phyloP scores from a whole-genome alignment of 176 grass and related monocot genomes.

The Cenchrus purpureus region DNA sequence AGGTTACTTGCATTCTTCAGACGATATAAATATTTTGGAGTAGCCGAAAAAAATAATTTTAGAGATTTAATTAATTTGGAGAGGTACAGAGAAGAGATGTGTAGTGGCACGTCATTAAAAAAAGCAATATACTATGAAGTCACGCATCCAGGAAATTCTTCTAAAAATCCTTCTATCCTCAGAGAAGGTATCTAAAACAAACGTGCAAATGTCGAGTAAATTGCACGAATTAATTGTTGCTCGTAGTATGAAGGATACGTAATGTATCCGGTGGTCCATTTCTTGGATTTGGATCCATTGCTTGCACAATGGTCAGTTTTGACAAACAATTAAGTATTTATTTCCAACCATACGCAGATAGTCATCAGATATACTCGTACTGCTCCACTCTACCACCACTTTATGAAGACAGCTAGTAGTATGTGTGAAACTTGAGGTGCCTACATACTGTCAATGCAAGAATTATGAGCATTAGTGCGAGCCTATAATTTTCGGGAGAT shows the following conservation, averaged over 20 bases:
- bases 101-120: neutral
- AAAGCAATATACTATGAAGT: neutral
- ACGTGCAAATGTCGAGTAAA: neutral
- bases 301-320: neutral
- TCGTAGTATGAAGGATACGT: neutral
- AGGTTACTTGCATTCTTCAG: neutral
- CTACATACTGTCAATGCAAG: neutral
- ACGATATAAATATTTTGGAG: neutral
- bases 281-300: neutral
- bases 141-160: neutral
- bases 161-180: too few relatives aligned
- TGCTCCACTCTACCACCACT: neutral
- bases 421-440: neutral
- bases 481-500: neutral
- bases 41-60: neutral
- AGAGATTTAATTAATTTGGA: too few relatives aligned
- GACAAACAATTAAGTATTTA: constrained; percentile 21
- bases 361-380: neutral
- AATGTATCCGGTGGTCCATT: constrained; percentile 22
- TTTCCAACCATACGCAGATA: constrained; percentile 25
- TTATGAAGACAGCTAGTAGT: neutral
- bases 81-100: neutral
- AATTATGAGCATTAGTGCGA: neutral
- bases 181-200: neutral
- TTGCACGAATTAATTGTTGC: neutral